Conservation (phyloP, 306 rosid species). For the Inga leiocalycina region DNA sequence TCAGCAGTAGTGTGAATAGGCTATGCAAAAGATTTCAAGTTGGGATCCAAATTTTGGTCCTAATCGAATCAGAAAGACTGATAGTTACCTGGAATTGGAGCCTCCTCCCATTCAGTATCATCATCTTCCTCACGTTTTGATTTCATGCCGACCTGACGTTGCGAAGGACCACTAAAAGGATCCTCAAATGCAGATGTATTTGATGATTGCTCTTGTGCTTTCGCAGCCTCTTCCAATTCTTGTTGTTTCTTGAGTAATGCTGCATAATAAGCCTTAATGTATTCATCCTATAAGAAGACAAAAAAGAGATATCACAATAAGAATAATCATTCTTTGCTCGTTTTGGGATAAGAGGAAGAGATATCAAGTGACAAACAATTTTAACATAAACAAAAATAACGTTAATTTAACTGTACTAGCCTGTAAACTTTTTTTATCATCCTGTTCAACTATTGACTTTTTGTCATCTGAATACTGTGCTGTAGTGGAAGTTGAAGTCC, state of each 20-base stretch:
- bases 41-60: background rate
- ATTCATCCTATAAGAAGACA: conserved; percentile 62
- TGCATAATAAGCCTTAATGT: conserved; percentile 74
- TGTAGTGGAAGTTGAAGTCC: conserved; percentile 42
- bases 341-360: background rate
- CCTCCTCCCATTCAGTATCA: conserved; percentile 73
- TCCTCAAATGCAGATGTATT: conserved; percentile 28
- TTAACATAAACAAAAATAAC: conserved; percentile 14
- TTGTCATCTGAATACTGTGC: conserved; percentile 60
- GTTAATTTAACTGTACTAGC: conserved; percentile 34
- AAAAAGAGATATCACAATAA: background rate
- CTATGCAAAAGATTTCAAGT: conserved; percentile 35
- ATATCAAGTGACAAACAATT: background rate
- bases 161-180: conserved; percentile 33
- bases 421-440: conserved; percentile 60
- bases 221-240: conserved; percentile 60
- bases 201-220: conserved; percentile 43
- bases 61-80: conserved; percentile 5
- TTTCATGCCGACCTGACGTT: conserved; percentile 73
- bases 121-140: conserved; percentile 65
- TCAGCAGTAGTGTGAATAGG: background rate
- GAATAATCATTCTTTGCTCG: background rate
- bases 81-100: conserved; percentile 60
- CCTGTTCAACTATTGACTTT: conserved; percentile 49
- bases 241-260: conserved; percentile 65